A percentile compares a stretch with the other conserved stretches of the same genome.
Evolutionary conservation across 768 basidiomycete species (phyloP).

Genomic region (Hygrophoropsis aurantiaca): DNA sequence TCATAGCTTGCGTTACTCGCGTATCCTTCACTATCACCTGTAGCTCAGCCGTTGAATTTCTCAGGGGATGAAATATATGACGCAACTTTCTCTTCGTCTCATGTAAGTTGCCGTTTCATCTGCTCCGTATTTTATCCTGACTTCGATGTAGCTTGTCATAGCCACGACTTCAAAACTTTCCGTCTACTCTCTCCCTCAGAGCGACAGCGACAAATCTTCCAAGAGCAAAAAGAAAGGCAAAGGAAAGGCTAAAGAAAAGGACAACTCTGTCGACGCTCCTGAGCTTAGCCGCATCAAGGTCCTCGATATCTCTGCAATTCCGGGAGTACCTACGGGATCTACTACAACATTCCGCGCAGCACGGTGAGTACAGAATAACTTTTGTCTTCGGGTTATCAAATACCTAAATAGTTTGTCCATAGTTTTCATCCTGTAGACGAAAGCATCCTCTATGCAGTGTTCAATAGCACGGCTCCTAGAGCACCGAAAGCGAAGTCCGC

Average conservation of each 20-base stretch:
- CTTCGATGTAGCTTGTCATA: slow-evolving; percentile 53
- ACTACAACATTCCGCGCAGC: slow-evolving; percentile 59
- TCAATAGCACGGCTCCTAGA: slow-evolving; percentile 69
- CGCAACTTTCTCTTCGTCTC: slow-evolving; percentile 68
- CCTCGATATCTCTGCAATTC: slow-evolving; percentile 52
- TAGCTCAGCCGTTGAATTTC: slow-evolving; percentile 46
- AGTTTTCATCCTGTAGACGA: slow-evolving; percentile 60
- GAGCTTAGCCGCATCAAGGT: slow-evolving; percentile 46
- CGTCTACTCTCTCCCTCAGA: slow-evolving; percentile 56
- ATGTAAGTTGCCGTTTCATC: slow-evolving; percentile 39
- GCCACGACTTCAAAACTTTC: slow-evolving; percentile 63
- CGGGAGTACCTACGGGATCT: slow-evolving; percentile 45
- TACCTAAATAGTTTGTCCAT: slow-evolving; percentile 8
- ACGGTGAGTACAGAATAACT: slow-evolving; percentile 38
- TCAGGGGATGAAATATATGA: slow-evolving; percentile 85
- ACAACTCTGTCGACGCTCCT: slow-evolving; percentile 16
- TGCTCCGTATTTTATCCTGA: neutral
- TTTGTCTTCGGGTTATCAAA: slow-evolving; percentile 1
- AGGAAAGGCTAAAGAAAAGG: slow-evolving; percentile 44
- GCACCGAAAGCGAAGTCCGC: slow-evolving; percentile 51
- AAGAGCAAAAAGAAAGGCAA: slow-evolving; percentile 29
- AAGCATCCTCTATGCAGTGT: slow-evolving; percentile 62
- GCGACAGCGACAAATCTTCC: slow-evolving; percentile 14
- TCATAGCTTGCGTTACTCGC: slow-evolving; percentile 62
- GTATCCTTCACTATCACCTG: slow-evolving; percentile 56